phyloP scores from a whole-genome alignment of 2,329 filamentous ascomycete genomes.

The Ustulina deusta region DNA sequence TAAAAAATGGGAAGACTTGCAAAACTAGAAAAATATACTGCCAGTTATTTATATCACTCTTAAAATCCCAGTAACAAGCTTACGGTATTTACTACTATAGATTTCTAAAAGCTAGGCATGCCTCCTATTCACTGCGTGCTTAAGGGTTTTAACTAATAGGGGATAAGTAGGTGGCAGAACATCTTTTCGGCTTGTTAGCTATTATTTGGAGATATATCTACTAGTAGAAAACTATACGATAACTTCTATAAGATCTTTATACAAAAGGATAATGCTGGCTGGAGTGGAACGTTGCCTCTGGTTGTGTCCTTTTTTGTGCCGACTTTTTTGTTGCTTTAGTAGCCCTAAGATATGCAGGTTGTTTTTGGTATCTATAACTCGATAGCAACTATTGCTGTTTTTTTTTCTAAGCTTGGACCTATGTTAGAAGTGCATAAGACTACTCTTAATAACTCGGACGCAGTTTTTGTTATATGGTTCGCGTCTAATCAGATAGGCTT shows the following conservation, averaged over 20 bases:
- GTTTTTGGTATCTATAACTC: slow-evolving; percentile 9
- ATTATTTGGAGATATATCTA: slow-evolving; percentile 54
- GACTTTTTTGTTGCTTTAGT: slow-evolving; percentile 51
- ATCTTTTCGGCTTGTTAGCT: slow-evolving; percentile 57
- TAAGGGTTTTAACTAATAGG: background rate
- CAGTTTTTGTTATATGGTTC: slow-evolving; percentile 36
- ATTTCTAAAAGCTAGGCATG: slow-evolving; percentile 16
- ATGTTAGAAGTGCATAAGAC: slow-evolving; percentile 52
- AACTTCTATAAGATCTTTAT: slow-evolving; percentile 52
- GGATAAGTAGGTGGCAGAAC: slow-evolving; percentile 13
- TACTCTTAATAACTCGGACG: slow-evolving; percentile 44
- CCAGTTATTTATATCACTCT: slow-evolving; percentile 41
- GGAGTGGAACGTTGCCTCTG: slow-evolving; percentile 54
- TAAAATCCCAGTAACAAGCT: slow-evolving; percentile 36
- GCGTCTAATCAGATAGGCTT: slow-evolving; percentile 29
- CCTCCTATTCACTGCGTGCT: slow-evolving; percentile 31
- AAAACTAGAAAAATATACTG: slow-evolving; percentile 39
- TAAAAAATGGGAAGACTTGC: slow-evolving; percentile 28
- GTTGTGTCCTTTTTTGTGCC: slow-evolving; percentile 57
- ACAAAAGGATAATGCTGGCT: slow-evolving; percentile 53
- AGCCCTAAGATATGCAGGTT: slow-evolving; percentile 49
- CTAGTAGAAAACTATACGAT: slow-evolving; percentile 41
- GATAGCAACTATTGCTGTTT: background rate
- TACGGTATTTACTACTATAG: slow-evolving; percentile 17
- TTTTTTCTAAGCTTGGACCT: slow-evolving; percentile 44